A percentile compares a stretch with the other conserved stretches of the same genome.
Conservation (phyloP, 2,329 filamentous ascomycete genomes). For the Phyllosticta citrichinensis region DNA sequence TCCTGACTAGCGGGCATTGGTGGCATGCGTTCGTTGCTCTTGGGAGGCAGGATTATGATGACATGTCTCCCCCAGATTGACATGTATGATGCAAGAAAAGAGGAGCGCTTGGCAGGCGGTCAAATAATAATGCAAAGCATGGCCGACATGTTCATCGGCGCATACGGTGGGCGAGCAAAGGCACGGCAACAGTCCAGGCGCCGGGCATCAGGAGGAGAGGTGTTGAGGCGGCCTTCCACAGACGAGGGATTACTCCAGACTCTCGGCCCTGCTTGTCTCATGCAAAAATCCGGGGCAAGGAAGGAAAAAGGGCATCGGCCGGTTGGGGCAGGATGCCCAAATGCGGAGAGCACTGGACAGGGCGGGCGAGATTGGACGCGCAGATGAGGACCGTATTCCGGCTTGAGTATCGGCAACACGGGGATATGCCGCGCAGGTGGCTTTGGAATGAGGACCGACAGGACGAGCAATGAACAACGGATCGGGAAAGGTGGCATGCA, state of each 20-base stretch:
- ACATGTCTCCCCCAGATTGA: background rate
- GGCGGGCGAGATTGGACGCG: constrained; percentile 5
- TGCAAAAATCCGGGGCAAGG: constrained; percentile 8
- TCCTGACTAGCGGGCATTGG: background rate
- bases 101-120: background rate
- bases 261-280: background rate
- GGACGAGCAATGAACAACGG: background rate
- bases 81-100: constrained; percentile 10
- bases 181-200: background rate
- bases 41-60: background rate
- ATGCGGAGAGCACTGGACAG: constrained; percentile 1
- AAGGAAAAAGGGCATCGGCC: background rate
- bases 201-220: background rate
- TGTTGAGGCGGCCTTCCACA: background rate
- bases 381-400: constrained; percentile 8
- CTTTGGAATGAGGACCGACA: constrained; percentile 3
- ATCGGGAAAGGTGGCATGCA: constrained; percentile 1
- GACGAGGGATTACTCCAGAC: background rate
- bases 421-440: constrained; percentile 1
- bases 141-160: background rate
- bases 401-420: background rate
- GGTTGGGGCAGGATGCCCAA: background rate
- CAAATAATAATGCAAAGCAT: background rate
- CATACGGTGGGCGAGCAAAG: background rate
- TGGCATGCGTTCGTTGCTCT: background rate